A percentile compares a stretch with the other conserved stretches of the same genome.
Evolutionary conservation across 371 early-diverging fungal genomes (phyloP).

Genomic region (Mortierella sp.): DNA sequence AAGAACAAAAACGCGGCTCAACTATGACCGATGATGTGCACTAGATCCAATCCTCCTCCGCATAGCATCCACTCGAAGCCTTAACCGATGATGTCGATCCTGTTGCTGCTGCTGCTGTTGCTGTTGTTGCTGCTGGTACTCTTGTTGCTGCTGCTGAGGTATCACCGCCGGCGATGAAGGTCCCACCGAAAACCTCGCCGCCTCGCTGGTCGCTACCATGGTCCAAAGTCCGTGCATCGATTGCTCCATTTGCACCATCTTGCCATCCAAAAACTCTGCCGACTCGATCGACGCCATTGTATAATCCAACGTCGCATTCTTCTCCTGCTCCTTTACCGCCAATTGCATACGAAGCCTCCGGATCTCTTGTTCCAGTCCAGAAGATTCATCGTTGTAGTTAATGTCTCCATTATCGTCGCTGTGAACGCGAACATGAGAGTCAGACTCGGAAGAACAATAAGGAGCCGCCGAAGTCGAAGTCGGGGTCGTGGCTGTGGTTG

Average conservation of each 20-base stretch:
- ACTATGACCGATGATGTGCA: background rate
- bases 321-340: background rate
- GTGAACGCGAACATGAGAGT: background rate
- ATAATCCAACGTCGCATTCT: background rate
- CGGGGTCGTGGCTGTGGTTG: background rate
- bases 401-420: background rate
- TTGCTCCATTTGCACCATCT: background rate
- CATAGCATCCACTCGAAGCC: constrained; percentile 3
- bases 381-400: background rate
- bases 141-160: background rate
- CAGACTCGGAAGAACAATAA: background rate
- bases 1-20: too few relatives aligned
- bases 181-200: background rate
- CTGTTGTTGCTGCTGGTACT: background rate
- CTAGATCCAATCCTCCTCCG: background rate
- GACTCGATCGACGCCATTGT: background rate
- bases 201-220: background rate
- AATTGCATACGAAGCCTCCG: background rate
- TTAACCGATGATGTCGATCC: background rate
- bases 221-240: constrained; percentile 1
- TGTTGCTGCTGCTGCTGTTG: background rate
- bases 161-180: background rate
- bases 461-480: background rate
- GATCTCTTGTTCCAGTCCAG: background rate
- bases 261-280: background rate